Base-by-base conservation (phyloP, 495 filamentous ascomycete species). In the Pyrenopolyporus hunteri region DNA sequence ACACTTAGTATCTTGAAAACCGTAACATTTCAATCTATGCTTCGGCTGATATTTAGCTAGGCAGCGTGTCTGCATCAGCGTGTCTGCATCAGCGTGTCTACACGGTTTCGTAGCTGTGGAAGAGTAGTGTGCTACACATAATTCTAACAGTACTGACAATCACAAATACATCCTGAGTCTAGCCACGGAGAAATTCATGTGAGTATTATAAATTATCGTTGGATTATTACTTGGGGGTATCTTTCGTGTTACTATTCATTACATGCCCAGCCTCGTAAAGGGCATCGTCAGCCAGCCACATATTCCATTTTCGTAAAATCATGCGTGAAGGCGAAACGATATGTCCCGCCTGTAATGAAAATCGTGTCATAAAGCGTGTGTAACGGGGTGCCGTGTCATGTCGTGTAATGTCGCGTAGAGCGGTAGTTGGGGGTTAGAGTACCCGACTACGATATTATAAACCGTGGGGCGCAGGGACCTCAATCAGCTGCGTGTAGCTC, bases 141-240 rank as follows among this genome's bases (percentile, higher is more conserved):
- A n/a, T n/a, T n/a, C n/a, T n/a, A n/a, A n/a, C n/a, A n/a, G n/a
- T n/a, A n/a, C n/a, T n/a, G n/a, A n/a, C n/a, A n/a, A n/a, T n/a
- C n/a, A n/a, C n/a, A n/a, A n/a, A n/a, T n/a, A n/a, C n/a, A n/a
- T n/a, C n/a, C n/a, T n/a, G n/a, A n/a, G n/a, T n/a, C n/a, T n/a
- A n/a, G n/a, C n/a, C n/a, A 16, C 16, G 32, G 32, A 16, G n/a
- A 36, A 16, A 13, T 16, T 19, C 14, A 39, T 3, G 14, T 10
- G 3, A 39, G 6, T 28, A 20, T 28, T 9, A 44, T n/a, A 10
- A 20, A 32, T 25, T 45, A 44, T 20, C 17, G 4, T 58, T 19
- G 40, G 8, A 51, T 52, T 59, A 51, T 31, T 35, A 26, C 25
- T 25, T n/a, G 9, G 3, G 48, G 56, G 56, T 59, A 52, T 59